Percentiles rank a stretch among this genome's conserved stretches.
These are phyloP conservation scores for Bertia moriformis DNA, from an alignment of 2,329 filamentous ascomycete species.

Conservation along the genomic window DNA sequence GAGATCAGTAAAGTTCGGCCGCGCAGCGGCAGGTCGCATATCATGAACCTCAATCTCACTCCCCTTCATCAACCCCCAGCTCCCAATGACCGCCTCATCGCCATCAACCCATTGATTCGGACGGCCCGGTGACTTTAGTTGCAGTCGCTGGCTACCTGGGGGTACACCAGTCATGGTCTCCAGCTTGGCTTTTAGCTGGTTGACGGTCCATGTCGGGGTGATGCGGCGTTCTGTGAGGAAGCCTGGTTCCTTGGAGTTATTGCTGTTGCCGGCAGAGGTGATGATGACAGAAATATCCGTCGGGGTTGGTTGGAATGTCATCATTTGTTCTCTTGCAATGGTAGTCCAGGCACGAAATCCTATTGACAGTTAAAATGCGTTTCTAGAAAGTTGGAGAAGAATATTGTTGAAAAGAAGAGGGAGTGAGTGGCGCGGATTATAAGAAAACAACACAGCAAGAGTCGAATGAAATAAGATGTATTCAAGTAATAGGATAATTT, in stretches of 20 bases:
- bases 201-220: constrained; percentile 1
- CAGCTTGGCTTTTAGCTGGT: not conserved
- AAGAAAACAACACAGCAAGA: too few relatives aligned
- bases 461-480: too few relatives aligned
- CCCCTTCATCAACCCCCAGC: not conserved
- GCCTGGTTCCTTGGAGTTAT: not conserved
- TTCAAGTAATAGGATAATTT: too few relatives aligned
- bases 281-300: constrained; percentile 1
- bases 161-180: constrained; percentile 1
- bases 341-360: too few relatives aligned
- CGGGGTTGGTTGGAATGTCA: not conserved
- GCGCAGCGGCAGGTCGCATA: not conserved
- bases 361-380: too few relatives aligned
- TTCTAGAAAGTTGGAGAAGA: too few relatives aligned
- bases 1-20: not conserved
- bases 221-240: not conserved
- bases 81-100: not conserved
- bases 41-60: constrained; percentile 1
- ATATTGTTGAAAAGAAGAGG: too few relatives aligned
- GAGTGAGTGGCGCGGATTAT: too few relatives aligned
- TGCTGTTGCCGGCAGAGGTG: not conserved
- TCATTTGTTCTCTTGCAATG: not conserved
- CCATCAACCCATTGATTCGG: not conserved
- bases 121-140: not conserved
- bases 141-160: not conserved